Percentiles rank a stretch among this genome's conserved stretches.
Conservation (phyloP, 2,329 filamentous ascomycete genomes). For the Pseudogymnoascus sp. region DNA sequence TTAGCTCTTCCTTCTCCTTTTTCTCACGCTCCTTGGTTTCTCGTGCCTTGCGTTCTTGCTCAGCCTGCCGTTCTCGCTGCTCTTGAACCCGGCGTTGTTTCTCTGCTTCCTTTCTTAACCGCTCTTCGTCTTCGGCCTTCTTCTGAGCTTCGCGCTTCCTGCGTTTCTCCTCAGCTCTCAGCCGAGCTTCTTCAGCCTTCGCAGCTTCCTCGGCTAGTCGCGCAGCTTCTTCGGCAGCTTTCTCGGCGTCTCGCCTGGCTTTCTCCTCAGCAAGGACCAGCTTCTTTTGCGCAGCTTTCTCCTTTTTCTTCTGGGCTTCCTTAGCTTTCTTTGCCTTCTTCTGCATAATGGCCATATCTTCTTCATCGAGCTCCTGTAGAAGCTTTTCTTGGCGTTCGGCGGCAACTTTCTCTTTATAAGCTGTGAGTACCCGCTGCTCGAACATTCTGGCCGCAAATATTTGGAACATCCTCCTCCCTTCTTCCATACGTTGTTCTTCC, state of each 20-base stretch:
- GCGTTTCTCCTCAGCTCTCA: slow-evolving; percentile 81
- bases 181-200: slow-evolving; percentile 71
- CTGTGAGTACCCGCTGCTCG: slow-evolving; percentile 89
- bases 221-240: slow-evolving; percentile 78
- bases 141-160: slow-evolving; percentile 87
- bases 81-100: slow-evolving; percentile 73
- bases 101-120: slow-evolving; percentile 76
- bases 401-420: slow-evolving; percentile 97
- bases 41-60: slow-evolving; percentile 75
- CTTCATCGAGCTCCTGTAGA: slow-evolving; percentile 84
- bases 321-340: slow-evolving; percentile 89
- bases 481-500: slow-evolving; percentile 97
- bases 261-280: slow-evolving; percentile 86
- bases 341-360: slow-evolving; percentile 67
- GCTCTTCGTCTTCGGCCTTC: slow-evolving; percentile 85
- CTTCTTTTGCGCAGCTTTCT: slow-evolving; percentile 85
- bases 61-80: slow-evolving; percentile 77
- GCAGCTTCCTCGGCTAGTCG: slow-evolving; percentile 69
- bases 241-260: slow-evolving; percentile 79
- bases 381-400: slow-evolving; percentile 86
- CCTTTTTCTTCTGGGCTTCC: slow-evolving; percentile 91
- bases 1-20: slow-evolving; percentile 76
- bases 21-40: slow-evolving; percentile 77
- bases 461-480: slow-evolving; percentile 97
- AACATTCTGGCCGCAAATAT: slow-evolving; percentile 99